Evolutionary conservation across 2,329 filamentous ascomycete species (phyloP).

Genomic region (Cadophora malorum): DNA sequence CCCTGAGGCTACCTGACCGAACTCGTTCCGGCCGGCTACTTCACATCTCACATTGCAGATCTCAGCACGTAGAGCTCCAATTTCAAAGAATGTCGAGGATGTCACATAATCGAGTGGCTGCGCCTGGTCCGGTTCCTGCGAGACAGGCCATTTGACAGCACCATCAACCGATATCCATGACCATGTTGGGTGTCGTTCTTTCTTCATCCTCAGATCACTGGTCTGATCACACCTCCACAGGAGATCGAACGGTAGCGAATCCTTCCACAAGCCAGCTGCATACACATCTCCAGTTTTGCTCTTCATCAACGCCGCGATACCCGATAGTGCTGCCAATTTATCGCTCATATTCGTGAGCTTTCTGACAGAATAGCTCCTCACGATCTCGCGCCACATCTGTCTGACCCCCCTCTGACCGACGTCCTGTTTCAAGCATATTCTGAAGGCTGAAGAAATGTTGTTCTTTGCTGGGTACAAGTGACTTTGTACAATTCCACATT

Average conservation of each 20-base stretch:
- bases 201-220: slow-evolving; percentile 10
- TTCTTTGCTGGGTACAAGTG: slow-evolving; percentile 19
- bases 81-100: slow-evolving; percentile 23
- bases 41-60: slow-evolving; percentile 8
- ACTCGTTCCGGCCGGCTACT: slow-evolving; percentile 16
- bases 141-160: slow-evolving; percentile 26
- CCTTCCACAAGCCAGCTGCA: slow-evolving; percentile 23
- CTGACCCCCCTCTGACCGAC: slow-evolving; percentile 19
- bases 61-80: slow-evolving; percentile 16
- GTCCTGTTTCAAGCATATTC: slow-evolving; percentile 15
- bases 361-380: slow-evolving; percentile 25
- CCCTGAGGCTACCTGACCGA: slow-evolving; percentile 3
- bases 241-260: slow-evolving; percentile 21
- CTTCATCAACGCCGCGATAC: slow-evolving; percentile 22
- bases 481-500: slow-evolving; percentile 23
- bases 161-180: slow-evolving; percentile 27
- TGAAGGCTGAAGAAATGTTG: slow-evolving; percentile 22
- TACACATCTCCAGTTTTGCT: slow-evolving; percentile 10
- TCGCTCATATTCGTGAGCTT: slow-evolving; percentile 21
- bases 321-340: slow-evolving; percentile 24
- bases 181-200: slow-evolving; percentile 17
- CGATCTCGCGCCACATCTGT: slow-evolving; percentile 25
- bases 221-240: slow-evolving; percentile 26
- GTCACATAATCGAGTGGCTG: slow-evolving; percentile 21
- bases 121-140: slow-evolving; percentile 4